Conservation (phyloP, 2,329 filamentous ascomycete genomes). For the Westerdykella sp. region DNA sequence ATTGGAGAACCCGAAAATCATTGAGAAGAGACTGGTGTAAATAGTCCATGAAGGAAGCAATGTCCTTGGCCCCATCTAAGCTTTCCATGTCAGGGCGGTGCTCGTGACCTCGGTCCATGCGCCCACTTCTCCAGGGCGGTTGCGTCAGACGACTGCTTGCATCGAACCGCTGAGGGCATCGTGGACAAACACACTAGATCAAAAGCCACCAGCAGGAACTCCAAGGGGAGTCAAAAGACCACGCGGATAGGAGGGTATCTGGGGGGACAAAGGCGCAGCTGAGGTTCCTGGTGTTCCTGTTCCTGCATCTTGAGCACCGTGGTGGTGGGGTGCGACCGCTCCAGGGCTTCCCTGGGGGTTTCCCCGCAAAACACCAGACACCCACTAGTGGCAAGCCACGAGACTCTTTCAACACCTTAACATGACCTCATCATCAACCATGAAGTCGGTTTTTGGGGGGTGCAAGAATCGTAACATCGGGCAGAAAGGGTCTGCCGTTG, state of each 20-base stretch:
- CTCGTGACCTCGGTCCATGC: conserved; percentile 22
- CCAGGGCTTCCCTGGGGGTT: background rate
- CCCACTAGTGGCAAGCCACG: background rate
- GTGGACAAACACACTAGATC: background rate
- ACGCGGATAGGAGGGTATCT: too few species aligned
- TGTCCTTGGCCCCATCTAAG: conserved; percentile 6
- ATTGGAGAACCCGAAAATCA: conserved; percentile 3
- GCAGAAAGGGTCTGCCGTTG: too few species aligned
- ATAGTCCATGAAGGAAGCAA: conserved; percentile 9
- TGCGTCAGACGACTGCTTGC: conserved; percentile 6
- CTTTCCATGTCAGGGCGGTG: conserved; percentile 9
- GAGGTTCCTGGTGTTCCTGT: background rate
- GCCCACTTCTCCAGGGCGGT: background rate
- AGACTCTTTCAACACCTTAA: background rate
- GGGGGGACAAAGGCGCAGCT: background rate
- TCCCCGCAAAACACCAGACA: background rate
- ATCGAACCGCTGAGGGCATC: background rate
- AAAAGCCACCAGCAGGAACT: background rate
- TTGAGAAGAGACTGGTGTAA: conserved; percentile 17
- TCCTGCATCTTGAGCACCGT: background rate
- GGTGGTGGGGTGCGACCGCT: background rate
- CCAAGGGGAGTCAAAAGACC: background rate
- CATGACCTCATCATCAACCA: too few species aligned
- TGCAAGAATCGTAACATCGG: too few species aligned
- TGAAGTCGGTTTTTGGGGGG: too few species aligned